Conservation (phyloP, 495 filamentous ascomycete genomes). For the Saxophila tyrrhenica region DNA sequence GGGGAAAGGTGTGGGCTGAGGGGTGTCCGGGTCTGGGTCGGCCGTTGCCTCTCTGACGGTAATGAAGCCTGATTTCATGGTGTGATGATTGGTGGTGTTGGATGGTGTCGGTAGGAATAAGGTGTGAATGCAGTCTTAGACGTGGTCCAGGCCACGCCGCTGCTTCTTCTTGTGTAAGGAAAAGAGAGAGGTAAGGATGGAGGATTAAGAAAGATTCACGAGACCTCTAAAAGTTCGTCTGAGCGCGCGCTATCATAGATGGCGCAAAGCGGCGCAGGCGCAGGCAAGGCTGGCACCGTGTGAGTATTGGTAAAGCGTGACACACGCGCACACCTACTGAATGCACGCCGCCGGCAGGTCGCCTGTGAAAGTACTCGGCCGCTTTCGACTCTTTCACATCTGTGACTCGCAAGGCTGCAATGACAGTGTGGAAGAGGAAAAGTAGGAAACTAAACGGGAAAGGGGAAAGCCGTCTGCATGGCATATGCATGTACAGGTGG, state of each 20-base stretch:
- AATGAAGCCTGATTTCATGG: not conserved
- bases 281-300: not conserved
- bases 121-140: too few relatives aligned
- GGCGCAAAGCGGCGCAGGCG: not conserved
- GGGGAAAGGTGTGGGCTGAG: constrained; percentile 11
- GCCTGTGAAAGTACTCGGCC: not conserved
- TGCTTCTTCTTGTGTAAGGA: too few relatives aligned
- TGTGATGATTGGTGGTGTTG: not conserved
- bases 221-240: not conserved
- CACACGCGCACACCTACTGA: not conserved
- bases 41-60: not conserved
- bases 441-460: not conserved
- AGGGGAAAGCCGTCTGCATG: not conserved
- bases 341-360: not conserved
- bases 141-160: too few relatives aligned
- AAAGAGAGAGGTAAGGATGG: too few relatives aligned
- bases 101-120: too few relatives aligned
- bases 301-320: not conserved
- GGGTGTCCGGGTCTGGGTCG: constrained; percentile 10
- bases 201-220: too few relatives aligned
- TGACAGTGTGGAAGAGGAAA: not conserved
- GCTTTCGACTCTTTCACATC: not conserved
- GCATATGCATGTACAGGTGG: not conserved
- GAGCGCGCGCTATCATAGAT: not conserved
- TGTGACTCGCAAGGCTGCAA: not conserved